Evolutionary conservation across 2,329 filamentous ascomycete genomes (phyloP).

Genomic region (Apiospora phragmitis): DNA sequence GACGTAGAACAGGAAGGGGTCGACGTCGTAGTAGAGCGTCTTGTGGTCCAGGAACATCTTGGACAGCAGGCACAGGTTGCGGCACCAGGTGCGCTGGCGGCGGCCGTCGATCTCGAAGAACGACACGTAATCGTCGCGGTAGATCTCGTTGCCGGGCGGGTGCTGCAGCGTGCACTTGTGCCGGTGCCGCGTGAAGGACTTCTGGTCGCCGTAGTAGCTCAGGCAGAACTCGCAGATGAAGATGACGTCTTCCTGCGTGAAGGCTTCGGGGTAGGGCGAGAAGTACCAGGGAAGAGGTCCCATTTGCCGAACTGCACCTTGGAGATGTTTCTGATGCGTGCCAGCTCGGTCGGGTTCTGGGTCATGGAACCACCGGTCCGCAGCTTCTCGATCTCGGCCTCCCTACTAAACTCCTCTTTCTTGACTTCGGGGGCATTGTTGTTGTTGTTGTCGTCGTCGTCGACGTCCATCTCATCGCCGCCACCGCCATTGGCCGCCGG

Average conservation of each 20-base stretch:
- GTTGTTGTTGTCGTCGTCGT: slow-evolving; percentile 51
- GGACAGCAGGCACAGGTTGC: slow-evolving; percentile 89
- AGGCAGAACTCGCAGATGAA: slow-evolving; percentile 98
- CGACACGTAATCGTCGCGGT: slow-evolving; percentile 88
- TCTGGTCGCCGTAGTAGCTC: slow-evolving; percentile 81
- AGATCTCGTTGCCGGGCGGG: slow-evolving; percentile 96
- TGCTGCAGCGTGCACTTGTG: slow-evolving; percentile 88
- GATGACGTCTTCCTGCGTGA: slow-evolving; percentile 84
- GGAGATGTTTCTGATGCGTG: slow-evolving; percentile 90
- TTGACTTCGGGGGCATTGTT: slow-evolving; percentile 38
- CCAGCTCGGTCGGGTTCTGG: slow-evolving; percentile 95
- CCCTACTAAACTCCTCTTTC: slow-evolving; percentile 66
- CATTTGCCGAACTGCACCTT: slow-evolving; percentile 91
- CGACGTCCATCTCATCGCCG: slow-evolving; percentile 53
- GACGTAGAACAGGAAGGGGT: slow-evolving; percentile 97
- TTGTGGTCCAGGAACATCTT: slow-evolving; percentile 98
- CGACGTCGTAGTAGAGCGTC: slow-evolving; percentile 98
- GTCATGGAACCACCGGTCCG: slow-evolving; percentile 97
- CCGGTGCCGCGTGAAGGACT: slow-evolving; percentile 82
- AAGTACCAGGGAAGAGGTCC: slow-evolving; percentile 98
- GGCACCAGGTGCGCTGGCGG: slow-evolving; percentile 92
- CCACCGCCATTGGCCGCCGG: slow-evolving; percentile 39
- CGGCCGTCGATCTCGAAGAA: slow-evolving; percentile 98
- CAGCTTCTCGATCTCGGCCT: slow-evolving; percentile 95
- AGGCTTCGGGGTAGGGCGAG: slow-evolving; percentile 89